Conservation (phyloP, 2,329 filamentous ascomycete species). For the Aspergillus felis region DNA sequence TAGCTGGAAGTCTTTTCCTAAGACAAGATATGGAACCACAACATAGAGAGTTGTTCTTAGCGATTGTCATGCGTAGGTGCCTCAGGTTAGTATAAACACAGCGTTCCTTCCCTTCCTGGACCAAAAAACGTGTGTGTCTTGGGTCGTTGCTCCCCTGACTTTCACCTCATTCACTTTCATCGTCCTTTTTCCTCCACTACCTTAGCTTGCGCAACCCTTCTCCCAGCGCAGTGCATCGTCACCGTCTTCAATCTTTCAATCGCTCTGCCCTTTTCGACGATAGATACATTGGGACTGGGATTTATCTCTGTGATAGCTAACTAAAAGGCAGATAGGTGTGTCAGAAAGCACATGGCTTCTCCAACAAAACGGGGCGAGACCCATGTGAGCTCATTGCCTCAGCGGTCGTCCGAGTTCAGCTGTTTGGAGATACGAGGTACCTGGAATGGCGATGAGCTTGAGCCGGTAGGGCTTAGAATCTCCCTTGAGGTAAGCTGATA, state of each 20-base stretch:
- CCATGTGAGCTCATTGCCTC: constrained; percentile 1
- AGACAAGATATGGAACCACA: neutral
- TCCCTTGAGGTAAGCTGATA: constrained; percentile 27
- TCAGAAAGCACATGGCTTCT: neutral
- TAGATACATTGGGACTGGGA: neutral
- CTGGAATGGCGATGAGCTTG: constrained; percentile 26
- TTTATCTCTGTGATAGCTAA: neutral
- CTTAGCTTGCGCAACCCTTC: neutral
- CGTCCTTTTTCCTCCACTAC: neutral
- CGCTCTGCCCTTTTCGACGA: neutral
- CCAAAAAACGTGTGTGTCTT: constrained; percentile 4
- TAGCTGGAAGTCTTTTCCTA: neutral
- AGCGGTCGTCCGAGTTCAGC: constrained; percentile 15
- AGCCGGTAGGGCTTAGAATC: constrained; percentile 23
- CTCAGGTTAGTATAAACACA: neutral
- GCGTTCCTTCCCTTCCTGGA: neutral
- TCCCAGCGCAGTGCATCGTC: no score
- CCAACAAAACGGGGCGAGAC: neutral
- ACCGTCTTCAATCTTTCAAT: neutral
- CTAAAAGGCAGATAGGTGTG: neutral
- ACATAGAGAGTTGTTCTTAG: neutral
- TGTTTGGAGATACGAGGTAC: constrained; percentile 29
- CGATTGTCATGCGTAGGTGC: neutral
- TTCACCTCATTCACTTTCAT: neutral
- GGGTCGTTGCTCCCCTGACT: neutral